A percentile compares a stretch with the other conserved stretches of the same genome.
These are phyloP conservation scores for Zasmidium citrigriseum DNA, from an alignment of 2,329 filamentous ascomycete genomes.

Conservation along the genomic window DNA sequence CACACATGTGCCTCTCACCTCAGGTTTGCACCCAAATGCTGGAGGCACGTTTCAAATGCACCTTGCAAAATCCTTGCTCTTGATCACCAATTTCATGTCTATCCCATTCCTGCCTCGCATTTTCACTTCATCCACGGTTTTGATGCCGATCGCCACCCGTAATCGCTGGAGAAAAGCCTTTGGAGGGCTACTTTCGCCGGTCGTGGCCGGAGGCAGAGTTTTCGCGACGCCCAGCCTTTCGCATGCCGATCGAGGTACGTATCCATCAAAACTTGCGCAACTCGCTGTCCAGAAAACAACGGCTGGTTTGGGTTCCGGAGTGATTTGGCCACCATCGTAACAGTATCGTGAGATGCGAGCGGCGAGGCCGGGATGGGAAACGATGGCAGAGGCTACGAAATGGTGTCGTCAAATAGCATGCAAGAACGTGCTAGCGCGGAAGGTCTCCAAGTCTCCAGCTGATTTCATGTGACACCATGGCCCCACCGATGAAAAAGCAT, in stretches of 20 bases:
- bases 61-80: not conserved
- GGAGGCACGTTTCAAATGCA: too few species aligned
- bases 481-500: not conserved
- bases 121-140: too few species aligned
- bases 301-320: not conserved
- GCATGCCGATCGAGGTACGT: not conserved
- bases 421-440: not conserved
- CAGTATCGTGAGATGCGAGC: not conserved
- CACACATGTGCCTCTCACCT: too few species aligned
- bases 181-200: too few species aligned
- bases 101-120: too few species aligned
- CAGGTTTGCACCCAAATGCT: too few species aligned
- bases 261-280: not conserved
- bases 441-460: too few species aligned
- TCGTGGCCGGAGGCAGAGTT: not conserved
- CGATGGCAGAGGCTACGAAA: not conserved
- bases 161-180: not conserved
- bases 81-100: not conserved
- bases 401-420: not conserved
- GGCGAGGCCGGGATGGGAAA: not conserved
- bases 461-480: not conserved
- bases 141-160: too few species aligned
- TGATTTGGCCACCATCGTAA: not conserved
- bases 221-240: not conserved
- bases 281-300: not conserved